These are phyloP conservation scores for Colletotrichum musicola DNA, from an alignment of 2,329 filamentous ascomycete species.

Conservation along the genomic window DNA sequence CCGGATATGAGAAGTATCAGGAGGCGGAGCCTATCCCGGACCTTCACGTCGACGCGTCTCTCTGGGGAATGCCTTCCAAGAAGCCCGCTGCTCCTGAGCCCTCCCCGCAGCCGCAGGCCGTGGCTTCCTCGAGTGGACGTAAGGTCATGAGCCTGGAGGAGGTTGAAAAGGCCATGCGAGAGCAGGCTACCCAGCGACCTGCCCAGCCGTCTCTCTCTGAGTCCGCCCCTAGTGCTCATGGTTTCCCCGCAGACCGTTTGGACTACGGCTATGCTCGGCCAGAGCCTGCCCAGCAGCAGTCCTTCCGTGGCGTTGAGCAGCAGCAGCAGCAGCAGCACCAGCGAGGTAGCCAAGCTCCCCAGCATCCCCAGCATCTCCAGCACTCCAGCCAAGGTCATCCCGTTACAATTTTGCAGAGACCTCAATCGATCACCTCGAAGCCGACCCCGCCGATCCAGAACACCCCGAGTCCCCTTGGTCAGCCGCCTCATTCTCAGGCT, in stretches of 20 bases:
- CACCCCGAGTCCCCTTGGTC: constrained; percentile 49
- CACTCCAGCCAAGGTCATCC: constrained; percentile 59
- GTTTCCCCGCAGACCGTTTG: constrained; percentile 22
- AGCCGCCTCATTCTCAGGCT: constrained; percentile 51
- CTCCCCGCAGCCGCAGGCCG: constrained; percentile 43
- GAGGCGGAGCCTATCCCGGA: constrained; percentile 85
- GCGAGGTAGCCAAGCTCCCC: constrained; percentile 45
- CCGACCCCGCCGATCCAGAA: constrained; percentile 51
- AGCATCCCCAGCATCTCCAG: constrained; percentile 47
- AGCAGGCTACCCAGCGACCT: constrained; percentile 68
- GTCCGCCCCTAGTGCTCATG: constrained; percentile 46
- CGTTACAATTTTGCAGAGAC: constrained; percentile 68
- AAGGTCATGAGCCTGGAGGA: constrained; percentile 98
- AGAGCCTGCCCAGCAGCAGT: constrained; percentile 33
- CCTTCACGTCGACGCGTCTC: constrained; percentile 90
- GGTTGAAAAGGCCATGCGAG: constrained; percentile 92
- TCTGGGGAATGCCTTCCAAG: constrained; percentile 84
- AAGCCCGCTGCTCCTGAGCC: constrained; percentile 56
- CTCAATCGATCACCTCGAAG: constrained; percentile 57
- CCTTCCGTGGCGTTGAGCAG: constrained; percentile 36
- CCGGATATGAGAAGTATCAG: constrained; percentile 92
- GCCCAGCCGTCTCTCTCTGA: constrained; percentile 51
- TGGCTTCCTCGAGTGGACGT: constrained; percentile 58
- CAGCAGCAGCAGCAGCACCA: constrained; percentile 50
- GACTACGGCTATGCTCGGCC: constrained; percentile 40